Conservation (phyloP, 768 basidiomycete genomes). For the Rubroboletus satanas region DNA sequence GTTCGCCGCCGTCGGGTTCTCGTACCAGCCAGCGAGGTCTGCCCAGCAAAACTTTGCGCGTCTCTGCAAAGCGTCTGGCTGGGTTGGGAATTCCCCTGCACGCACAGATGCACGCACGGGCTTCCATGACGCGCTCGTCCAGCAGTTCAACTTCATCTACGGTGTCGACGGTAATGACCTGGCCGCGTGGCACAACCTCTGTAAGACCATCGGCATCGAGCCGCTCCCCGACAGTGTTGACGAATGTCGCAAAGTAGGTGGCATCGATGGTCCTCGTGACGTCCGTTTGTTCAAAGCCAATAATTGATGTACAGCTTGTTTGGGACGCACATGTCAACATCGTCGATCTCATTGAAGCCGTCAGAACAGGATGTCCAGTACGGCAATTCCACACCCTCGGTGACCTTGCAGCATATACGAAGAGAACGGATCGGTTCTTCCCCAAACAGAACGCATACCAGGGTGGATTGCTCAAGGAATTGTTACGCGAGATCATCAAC, state of each 20-base stretch:
- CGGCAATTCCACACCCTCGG: conserved; percentile 18
- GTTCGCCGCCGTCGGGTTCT: conserved; percentile 9
- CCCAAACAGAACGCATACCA: conserved; percentile 26
- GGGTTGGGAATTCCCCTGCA: background rate
- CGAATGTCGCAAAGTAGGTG: conserved; percentile 17
- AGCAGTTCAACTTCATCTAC: conserved; percentile 25
- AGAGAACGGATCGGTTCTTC: conserved; percentile 17
- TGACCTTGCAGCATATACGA: conserved; percentile 24
- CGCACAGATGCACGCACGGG: background rate
- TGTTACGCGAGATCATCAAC: conserved; percentile 25
- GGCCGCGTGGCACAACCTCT: conserved; percentile 20
- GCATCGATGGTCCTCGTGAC: background rate
- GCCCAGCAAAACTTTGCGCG: conserved; percentile 15
- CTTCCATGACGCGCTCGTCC: conserved; percentile 23
- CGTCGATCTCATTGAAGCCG: conserved; percentile 27
- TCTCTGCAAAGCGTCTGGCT: conserved; percentile 9
- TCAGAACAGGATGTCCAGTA: conserved; percentile 12
- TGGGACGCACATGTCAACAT: conserved; percentile 30
- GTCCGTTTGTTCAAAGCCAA: background rate
- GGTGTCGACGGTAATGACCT: conserved; percentile 17
- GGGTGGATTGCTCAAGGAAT: conserved; percentile 30
- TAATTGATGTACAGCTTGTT: conserved; percentile 11
- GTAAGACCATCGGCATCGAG: conserved; percentile 12
- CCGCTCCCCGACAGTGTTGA: conserved; percentile 13
- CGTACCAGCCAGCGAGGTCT: conserved; percentile 6